Conservation (phyloP, 331 rosid species). For the Spiraea crenata region DNA sequence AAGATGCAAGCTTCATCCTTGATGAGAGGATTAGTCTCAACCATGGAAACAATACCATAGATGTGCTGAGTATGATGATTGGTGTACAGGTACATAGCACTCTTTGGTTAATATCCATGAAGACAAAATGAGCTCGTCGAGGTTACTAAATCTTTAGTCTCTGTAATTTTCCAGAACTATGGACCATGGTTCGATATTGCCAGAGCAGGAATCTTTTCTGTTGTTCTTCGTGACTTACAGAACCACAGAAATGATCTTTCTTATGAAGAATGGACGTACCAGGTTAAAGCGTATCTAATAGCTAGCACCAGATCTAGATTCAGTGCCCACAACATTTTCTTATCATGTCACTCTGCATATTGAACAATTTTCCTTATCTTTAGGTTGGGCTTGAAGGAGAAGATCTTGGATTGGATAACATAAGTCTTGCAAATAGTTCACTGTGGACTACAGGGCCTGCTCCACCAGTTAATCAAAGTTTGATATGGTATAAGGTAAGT, state of each 20-base stretch:
- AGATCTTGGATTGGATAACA: conserved; percentile 10
- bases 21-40: conserved; percentile 7
- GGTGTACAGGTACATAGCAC: conserved; percentile 20
- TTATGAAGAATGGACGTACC: conserved; percentile 22
- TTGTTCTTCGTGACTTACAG: conserved; percentile 12
- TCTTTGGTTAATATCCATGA: background rate
- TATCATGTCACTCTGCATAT: no score
- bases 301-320: background rate
- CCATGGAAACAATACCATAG: conserved; percentile 21
- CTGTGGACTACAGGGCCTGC: conserved; percentile 13
- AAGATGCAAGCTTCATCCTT: conserved; percentile 21
- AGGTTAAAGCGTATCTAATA: background rate
- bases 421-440: conserved; percentile 14
- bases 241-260: conserved; percentile 17
- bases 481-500: conserved; percentile 39
- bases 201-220: conserved; percentile 21
- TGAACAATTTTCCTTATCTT: background rate
- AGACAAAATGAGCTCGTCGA: background rate
- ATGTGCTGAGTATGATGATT: conserved; percentile 22
- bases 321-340: no score
- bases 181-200: conserved; percentile 22
- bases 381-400: conserved; percentile 19
- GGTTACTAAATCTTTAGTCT: background rate
- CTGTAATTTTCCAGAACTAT: conserved; percentile 8
- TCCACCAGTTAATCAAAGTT: conserved; percentile 18